Evolutionary conservation across 139 green algal species (phyloP).

Genomic region (Micractinium sp.): DNA sequence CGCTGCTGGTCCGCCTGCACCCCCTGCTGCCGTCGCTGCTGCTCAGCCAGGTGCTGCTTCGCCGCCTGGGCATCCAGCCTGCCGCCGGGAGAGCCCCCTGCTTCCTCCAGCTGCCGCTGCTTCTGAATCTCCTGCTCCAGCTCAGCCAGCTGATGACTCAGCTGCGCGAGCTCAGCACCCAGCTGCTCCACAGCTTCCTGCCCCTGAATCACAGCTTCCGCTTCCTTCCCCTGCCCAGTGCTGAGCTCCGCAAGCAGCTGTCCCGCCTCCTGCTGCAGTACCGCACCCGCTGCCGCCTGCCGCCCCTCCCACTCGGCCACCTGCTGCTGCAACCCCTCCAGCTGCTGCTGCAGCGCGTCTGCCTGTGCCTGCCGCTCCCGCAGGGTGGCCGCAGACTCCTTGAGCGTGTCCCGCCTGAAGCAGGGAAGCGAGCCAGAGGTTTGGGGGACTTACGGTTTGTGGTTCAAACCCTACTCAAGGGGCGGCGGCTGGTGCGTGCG

Average conservation of each 20-base stretch:
- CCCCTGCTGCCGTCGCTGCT: neutral
- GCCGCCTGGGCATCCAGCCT: neutral
- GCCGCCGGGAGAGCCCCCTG: neutral
- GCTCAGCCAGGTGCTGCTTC: neutral
- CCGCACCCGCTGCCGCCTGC: neutral
- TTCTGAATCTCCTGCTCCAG: neutral
- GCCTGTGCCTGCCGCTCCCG: constrained; percentile 19
- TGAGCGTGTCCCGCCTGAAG: constrained; percentile 9
- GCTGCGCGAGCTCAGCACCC: constrained; percentile 6
- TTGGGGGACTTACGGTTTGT: neutral
- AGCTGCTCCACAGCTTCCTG: neutral
- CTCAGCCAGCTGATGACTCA: constrained; percentile 2
- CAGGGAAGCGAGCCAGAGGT: too few relatives aligned
- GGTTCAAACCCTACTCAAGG: neutral
- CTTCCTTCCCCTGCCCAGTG: too few relatives aligned
- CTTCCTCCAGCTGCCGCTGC: neutral
- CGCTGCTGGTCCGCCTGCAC: constrained; percentile 29
- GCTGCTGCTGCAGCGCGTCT: neutral
- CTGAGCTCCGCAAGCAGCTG: neutral
- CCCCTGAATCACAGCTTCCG: neutral
- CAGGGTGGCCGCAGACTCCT: neutral
- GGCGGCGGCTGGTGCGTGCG: too few relatives aligned
- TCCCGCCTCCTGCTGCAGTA: neutral
- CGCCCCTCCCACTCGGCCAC: neutral
- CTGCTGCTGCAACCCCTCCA: neutral